These are phyloP conservation scores for Talaromyces sp. DNA, from an alignment of 2,329 filamentous ascomycete genomes.

Conservation along the genomic window DNA sequence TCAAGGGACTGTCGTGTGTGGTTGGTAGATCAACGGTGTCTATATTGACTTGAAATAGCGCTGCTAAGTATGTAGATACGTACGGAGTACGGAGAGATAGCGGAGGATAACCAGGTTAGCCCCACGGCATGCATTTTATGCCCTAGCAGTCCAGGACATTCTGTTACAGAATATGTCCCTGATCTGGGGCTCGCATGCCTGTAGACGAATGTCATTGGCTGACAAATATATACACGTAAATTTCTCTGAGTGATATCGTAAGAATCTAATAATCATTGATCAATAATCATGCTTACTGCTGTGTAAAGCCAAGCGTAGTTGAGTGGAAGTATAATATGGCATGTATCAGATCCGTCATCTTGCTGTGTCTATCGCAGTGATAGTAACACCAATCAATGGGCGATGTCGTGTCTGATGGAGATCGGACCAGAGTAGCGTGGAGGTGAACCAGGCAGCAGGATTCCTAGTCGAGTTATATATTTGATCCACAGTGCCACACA, in stretches of 20 bases:
- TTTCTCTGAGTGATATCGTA: too few relatives aligned
- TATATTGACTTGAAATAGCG: too few relatives aligned
- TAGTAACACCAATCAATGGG: neutral
- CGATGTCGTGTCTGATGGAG: neutral
- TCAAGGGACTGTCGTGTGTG: too few relatives aligned
- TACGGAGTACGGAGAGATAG: too few relatives aligned
- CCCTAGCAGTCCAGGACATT: too few relatives aligned
- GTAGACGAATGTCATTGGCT: neutral
- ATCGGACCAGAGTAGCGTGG: neutral
- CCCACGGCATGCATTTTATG: too few relatives aligned
- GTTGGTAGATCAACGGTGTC: too few relatives aligned
- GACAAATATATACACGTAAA: neutral
- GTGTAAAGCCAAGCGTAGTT: neutral
- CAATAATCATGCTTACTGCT: neutral
- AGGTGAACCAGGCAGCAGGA: conserved; percentile 5
- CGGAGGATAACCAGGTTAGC: too few relatives aligned
- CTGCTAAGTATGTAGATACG: too few relatives aligned
- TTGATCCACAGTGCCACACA: neutral
- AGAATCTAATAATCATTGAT: too few relatives aligned
- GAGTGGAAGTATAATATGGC: neutral
- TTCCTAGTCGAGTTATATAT: neutral
- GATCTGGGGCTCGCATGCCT: too few relatives aligned
- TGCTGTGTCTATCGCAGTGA: neutral
- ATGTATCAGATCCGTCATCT: conserved; percentile 4
- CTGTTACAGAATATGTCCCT: too few relatives aligned